Evolutionary conservation across 2,329 filamentous ascomycete genomes (phyloP), one percentile per base, ranked within the genome.

Genomic region (Metarhizium anisopliae): DNA sequence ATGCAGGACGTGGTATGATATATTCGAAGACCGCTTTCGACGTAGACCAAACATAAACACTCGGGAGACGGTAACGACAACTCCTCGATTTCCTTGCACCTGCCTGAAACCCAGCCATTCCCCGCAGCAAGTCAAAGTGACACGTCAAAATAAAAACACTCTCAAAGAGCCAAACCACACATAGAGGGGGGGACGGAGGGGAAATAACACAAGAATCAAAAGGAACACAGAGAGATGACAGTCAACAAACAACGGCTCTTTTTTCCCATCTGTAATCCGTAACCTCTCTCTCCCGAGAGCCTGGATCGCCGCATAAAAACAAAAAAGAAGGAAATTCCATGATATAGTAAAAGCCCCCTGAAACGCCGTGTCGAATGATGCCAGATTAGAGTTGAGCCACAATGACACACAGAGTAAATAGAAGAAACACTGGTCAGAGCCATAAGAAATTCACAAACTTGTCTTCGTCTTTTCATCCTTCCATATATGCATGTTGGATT

Each of bases 331-430:
- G 38, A 51, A 51, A 51, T 35, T 67, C 67, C 69, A 67, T 72
- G 69, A 72, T 72, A 69, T 71, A 70, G 32, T 47, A 30, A 52
- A 18, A 51, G 64, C 64, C 68, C 69, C 62, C 63, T 66, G 62
- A 60, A 72, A 72, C 70, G 70, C 69, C 70, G 63, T 67, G 62
- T 70, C 65, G 62, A 68, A 70, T 67, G 65, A 72, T 71, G 70
- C 70, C 70, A 64, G 62, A 69, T 71, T 69, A 70, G 65, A 65
- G 62, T 62, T 68, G 63, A 66, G 63, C 66, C 63, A 63, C 63
- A 63, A 61, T 62, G 62, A 55, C 53, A 55, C 51, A 53, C n/a
- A 20, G 16, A 13, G 13, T 47, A 43, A 59, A 61, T 58, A 59
- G 62, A 61, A 62, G 59, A 64, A 61, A 52, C 36, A 53, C 61